Conservation (phyloP, 495 filamentous ascomycete species). For the Hypoxylon rickii region DNA sequence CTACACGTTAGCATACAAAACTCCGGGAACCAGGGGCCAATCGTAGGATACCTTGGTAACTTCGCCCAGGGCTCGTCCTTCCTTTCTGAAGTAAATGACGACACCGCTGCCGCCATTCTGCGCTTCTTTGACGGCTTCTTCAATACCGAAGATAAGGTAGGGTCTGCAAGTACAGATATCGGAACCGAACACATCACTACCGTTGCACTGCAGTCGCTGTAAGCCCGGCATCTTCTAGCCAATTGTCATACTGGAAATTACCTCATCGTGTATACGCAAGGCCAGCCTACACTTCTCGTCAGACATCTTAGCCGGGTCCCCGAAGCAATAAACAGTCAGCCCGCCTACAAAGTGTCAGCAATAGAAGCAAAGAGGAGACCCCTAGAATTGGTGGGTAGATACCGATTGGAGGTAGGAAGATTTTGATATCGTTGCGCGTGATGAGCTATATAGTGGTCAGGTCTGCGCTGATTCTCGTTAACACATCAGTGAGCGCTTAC, state of each 20-base stretch:
- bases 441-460: conserved; percentile 63
- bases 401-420: conserved; percentile 93
- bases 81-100: conserved; percentile 99
- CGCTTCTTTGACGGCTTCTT: conserved; percentile 94
- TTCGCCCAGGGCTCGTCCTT: conserved; percentile 93
- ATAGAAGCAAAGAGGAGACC: conserved; percentile 29
- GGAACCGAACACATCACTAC: conserved; percentile 96
- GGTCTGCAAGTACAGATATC: conserved; percentile 98
- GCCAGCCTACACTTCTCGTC: conserved; percentile 83
- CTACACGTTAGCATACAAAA: conserved; percentile 21
- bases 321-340: conserved; percentile 96
- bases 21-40: conserved; percentile 6
- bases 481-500: conserved; percentile 33
- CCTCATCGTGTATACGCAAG: conserved; percentile 92
- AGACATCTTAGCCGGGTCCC: conserved; percentile 89
- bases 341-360: conserved; percentile 64
- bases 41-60: conserved; percentile 76
- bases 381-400: conserved; percentile 17
- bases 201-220: conserved; percentile 69
- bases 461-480: conserved; percentile 21
- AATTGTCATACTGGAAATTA: conserved; percentile 31
- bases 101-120: conserved; percentile 94
- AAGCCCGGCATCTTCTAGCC: conserved; percentile 27
- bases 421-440: conserved; percentile 89
- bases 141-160: conserved; percentile 95